phyloP scores from a whole-genome alignment of 2,329 filamentous ascomycete genomes.

The Cladosporium velox region DNA sequence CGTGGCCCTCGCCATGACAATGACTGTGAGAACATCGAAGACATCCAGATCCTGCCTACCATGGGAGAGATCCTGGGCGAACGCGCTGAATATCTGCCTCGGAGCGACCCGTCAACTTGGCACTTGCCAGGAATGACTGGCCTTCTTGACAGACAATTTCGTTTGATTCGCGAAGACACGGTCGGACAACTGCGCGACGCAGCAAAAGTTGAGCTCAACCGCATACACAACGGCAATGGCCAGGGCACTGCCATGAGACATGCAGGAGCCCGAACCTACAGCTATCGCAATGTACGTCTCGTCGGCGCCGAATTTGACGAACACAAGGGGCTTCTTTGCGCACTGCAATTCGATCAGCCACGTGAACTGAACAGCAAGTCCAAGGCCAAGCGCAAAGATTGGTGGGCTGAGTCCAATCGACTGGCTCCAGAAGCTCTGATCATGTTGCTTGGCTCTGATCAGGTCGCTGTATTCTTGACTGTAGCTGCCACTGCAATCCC shows the following conservation, averaged over 20 bases:
- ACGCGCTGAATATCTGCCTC: constrained; percentile 48
- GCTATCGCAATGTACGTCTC: constrained; percentile 42
- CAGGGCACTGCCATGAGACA: constrained; percentile 23
- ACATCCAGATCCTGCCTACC: constrained; percentile 56
- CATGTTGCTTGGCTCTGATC: constrained; percentile 48
- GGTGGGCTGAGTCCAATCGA: constrained; percentile 55
- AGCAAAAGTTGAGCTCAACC: constrained; percentile 45
- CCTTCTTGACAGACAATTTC: constrained; percentile 58
- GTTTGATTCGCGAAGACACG: constrained; percentile 58
- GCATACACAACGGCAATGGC: constrained; percentile 25
- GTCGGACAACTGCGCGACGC: constrained; percentile 56
- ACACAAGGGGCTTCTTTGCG: constrained; percentile 47
- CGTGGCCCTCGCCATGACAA: constrained; percentile 52
- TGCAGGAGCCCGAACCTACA: constrained; percentile 36
- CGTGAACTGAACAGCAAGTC: constrained; percentile 28
- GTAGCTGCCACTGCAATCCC: constrained; percentile 3
- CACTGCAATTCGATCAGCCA: constrained; percentile 52
- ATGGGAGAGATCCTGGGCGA: constrained; percentile 48
- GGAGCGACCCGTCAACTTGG: constrained; percentile 40
- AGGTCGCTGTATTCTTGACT: constrained; percentile 33
- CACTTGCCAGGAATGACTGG: constrained; percentile 50
- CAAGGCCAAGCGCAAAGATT: constrained; percentile 43
- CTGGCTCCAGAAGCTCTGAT: constrained; percentile 54
- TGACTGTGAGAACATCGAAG: constrained; percentile 48
- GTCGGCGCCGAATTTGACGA: constrained; percentile 41